Evolutionary conservation across 2,329 filamentous ascomycete genomes (phyloP).

Genomic region (Paecilomyces formosus): DNA sequence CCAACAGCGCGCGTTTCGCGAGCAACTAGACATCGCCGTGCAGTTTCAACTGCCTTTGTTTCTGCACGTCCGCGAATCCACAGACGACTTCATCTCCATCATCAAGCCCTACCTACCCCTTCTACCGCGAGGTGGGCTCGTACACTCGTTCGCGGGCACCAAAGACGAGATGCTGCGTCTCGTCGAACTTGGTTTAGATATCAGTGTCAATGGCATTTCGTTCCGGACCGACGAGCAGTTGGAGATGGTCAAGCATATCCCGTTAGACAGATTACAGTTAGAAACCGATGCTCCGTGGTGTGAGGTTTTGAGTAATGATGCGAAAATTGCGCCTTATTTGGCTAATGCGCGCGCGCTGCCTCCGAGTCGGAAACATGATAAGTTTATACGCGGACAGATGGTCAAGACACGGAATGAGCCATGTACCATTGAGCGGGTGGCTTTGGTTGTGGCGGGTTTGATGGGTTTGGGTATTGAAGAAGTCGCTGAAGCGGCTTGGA

Average conservation of each 20-base stretch:
- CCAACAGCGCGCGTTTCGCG: neutral
- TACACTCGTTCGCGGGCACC: conserved; percentile 85
- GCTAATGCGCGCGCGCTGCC: conserved; percentile 30
- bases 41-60: neutral
- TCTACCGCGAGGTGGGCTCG: conserved; percentile 52
- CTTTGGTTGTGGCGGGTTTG: conserved; percentile 42
- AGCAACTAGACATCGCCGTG: neutral
- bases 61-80: conserved; percentile 27
- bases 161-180: conserved; percentile 35
- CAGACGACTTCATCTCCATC: conserved; percentile 36
- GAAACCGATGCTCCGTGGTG: conserved; percentile 47
- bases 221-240: conserved; percentile 33
- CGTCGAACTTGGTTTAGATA: conserved; percentile 31
- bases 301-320: conserved; percentile 30
- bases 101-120: conserved; percentile 32
- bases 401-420: conserved; percentile 45
- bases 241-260: conserved; percentile 37
- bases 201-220: conserved; percentile 46
- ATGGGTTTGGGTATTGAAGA: conserved; percentile 38
- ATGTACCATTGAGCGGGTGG: conserved; percentile 42
- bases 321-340: conserved; percentile 36
- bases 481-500: conserved; percentile 33
- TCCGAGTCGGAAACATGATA: conserved; percentile 43
- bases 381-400: conserved; percentile 40
- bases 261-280: conserved; percentile 36